Evolutionary conservation across 208 protist species (phyloP).

Genomic region (Trypanosoma theileri): DNA sequence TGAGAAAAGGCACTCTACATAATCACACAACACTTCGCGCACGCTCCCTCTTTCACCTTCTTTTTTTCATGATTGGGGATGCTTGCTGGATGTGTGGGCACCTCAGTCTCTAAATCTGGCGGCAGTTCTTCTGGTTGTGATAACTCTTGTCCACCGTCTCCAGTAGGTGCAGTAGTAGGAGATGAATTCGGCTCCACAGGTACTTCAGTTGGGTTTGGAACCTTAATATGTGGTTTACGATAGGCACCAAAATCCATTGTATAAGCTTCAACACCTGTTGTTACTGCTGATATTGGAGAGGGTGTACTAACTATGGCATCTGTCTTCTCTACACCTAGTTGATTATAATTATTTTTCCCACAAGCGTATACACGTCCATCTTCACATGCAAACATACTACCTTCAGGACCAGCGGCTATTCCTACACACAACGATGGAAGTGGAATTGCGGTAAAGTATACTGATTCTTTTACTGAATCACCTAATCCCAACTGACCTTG

Average conservation of each 20-base stretch:
- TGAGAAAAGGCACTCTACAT: constrained; percentile 22
- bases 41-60: constrained; percentile 20
- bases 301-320: constrained; percentile 56
- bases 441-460: constrained; percentile 63
- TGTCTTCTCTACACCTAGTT: constrained; percentile 74
- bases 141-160: background rate
- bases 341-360: constrained; percentile 79
- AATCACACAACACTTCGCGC: constrained; percentile 34
- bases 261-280: constrained; percentile 73
- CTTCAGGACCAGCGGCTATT: constrained; percentile 72
- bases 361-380: constrained; percentile 73
- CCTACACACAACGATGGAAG: constrained; percentile 71
- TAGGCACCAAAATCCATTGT: constrained; percentile 85
- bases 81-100: background rate
- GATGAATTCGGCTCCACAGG: background rate
- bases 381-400: constrained; percentile 86
- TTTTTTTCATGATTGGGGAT: background rate
- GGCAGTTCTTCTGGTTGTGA: background rate
- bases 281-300: constrained; percentile 41
- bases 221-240: constrained; percentile 25
- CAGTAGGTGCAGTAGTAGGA: background rate
- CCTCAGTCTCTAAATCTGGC: background rate
- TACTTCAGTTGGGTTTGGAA: too few species aligned
- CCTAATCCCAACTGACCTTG: constrained; percentile 86
- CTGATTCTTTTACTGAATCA: constrained; percentile 31